Evolutionary conservation across 805 yeast genomes (phyloP), one percentile per base, ranked within the genome.

Genomic region (Kazachstania kunashirensis): DNA sequence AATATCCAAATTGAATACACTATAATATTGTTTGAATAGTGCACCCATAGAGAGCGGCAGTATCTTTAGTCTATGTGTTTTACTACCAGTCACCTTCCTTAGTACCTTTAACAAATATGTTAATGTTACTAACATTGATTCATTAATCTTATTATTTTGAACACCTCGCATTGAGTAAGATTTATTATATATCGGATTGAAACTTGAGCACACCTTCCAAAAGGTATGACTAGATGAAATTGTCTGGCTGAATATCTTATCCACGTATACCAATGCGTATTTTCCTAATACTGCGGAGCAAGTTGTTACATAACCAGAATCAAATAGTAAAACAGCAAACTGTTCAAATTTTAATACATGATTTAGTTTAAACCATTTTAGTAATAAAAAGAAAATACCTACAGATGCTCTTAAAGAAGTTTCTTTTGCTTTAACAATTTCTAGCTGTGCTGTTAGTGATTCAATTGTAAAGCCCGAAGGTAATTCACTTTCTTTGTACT

Each of bases 261-360:
- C 64, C 2, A 52, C 21, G 24, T 64, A 47, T 3, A 41, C 41
- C 11, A 51, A 59, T 12, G 60, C 43, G 34, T 47, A 51, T 29
- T 47, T 53, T 15, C 49, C 43, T 24, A 59, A 37, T 4, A 59
- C 21, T 10, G 50, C 39, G 1, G 53, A 43, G 24, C 55, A 47
- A 3, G 49, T 48, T 15, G 48, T 50, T n/a, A 64, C 50, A 39
- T 49, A 80, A 40, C 77, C 76, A 20, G 79, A 72, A 54, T 92
- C 97, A 55, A 79, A 82, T 18, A 92, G 56, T 29, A 88, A 53
- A 0, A 83, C 71, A 6, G 80, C 57, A 11, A 89, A 61, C 48
- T 79, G 83, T 53, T 85, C 94, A 54, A 70, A 78, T 55, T 89
- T 88, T 44, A 88, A 55, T 2, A 85, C 63, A 54, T 92, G 96